Base-by-base conservation (phyloP, 371 early-diverging fungal genomes). In the Mucor piriformis region DNA sequence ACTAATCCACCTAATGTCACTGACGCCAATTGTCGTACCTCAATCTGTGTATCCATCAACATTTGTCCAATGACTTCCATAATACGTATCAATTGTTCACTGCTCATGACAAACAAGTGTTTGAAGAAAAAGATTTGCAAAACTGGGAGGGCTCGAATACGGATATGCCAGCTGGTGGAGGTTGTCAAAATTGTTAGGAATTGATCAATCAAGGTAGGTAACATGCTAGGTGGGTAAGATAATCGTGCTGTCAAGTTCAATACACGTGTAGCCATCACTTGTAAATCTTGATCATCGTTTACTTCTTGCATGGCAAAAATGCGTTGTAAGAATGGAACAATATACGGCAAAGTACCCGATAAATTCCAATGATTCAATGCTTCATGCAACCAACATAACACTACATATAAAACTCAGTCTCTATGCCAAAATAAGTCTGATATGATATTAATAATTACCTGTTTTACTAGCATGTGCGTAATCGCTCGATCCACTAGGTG, bases 1-100 rank as follows among this genome's bases (percentile, higher is more conserved):
- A 95, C 86, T 50, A 95, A 74, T 18, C 93, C 94, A 29, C 93
- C 85, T 20, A 95, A 69, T 2, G 96, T 93, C 2, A 84, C 79
- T 4, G 90, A 85, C 0, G 95, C 95, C 59, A 92, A 65, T 67
- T 92, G 89, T 1, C 95, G 85, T 18, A 94, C 90, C 77, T 94
- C 94, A 47, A 92, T 81, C 59, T 92, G 92, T 2, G 81, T 72
- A 64, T 94, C 92, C 20, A 81, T 67, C n/a, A 93, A 65, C 79
- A 89, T 74, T 4, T 59, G 69, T 8, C 84, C 75, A 12, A 94
- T 80, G 0, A 81, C 76, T 24, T 85, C 71, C 84, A 92, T 81
- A 20, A 92, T 83, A 32, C 72, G 70, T 12, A 77, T 51, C 29
- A 84, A 71, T 50, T 82, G 70, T 6, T 74, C 68, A n/a, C 71